Conservation (phyloP, 805 yeast genomes). For the Tetrapisispora taiwanensis region DNA sequence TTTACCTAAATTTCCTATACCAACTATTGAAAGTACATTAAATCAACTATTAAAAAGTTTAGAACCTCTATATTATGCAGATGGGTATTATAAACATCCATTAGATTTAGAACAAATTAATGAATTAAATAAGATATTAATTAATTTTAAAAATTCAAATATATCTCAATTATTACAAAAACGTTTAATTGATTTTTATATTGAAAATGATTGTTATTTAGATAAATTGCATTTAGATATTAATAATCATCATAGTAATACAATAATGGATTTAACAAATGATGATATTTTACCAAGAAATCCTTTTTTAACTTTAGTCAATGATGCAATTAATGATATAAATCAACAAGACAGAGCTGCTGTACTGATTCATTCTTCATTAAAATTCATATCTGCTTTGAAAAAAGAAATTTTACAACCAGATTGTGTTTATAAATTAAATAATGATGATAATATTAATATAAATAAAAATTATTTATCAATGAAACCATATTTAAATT, state of each 20-base stretch:
- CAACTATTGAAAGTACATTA: constrained; percentile 41
- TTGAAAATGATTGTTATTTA: constrained; percentile 40
- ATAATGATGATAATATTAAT: constrained; percentile 32
- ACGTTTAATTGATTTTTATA: constrained; percentile 41
- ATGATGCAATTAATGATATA: constrained; percentile 59
- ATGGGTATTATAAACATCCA: constrained; percentile 35
- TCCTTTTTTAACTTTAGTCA: constrained; percentile 64
- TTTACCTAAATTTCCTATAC: constrained; percentile 56
- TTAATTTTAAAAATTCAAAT: constrained; percentile 36
- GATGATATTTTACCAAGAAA: constrained; percentile 67
- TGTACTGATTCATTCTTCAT: constrained; percentile 51
- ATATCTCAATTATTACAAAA: constrained; percentile 40
- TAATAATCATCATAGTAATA: constrained; percentile 40
- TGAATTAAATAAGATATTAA: constrained; percentile 35
- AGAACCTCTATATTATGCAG: constrained; percentile 47
- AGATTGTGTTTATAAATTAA: constrained; percentile 33
- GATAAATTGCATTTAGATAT: constrained; percentile 37
- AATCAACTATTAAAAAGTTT: constrained; percentile 45
- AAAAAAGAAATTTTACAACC: constrained; percentile 44
- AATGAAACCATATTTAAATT: constrained; percentile 55
- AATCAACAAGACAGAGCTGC: constrained; percentile 62
- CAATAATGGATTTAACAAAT: constrained; percentile 36
- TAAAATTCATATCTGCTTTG: constrained; percentile 54
- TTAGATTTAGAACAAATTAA: constrained; percentile 18
- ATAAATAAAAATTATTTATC: constrained; percentile 40